These are phyloP conservation scores for Davidsoniella eucalypti DNA, from an alignment of 2,329 filamentous ascomycete genomes.

Conservation along the genomic window DNA sequence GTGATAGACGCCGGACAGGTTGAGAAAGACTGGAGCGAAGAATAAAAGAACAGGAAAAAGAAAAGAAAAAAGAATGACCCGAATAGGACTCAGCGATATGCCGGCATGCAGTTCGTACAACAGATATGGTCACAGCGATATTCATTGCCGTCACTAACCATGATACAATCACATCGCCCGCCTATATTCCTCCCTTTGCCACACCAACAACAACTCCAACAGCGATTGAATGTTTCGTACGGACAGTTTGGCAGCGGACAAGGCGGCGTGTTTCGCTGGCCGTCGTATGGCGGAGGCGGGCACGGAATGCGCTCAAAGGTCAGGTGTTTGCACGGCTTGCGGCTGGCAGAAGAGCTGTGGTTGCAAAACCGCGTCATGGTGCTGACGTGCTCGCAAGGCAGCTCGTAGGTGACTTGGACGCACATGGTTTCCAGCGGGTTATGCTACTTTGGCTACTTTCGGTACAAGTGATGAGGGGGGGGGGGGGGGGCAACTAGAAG, in stretches of 20 bases:
- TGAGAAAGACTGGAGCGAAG: neutral
- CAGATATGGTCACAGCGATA: slow-evolving; percentile 38
- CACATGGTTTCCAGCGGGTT: slow-evolving; percentile 24
- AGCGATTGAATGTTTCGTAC: slow-evolving; percentile 31
- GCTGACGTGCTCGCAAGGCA: slow-evolving; percentile 34
- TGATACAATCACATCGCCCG: slow-evolving; percentile 34
- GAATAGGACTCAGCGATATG: slow-evolving; percentile 18
- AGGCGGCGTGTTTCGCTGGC: slow-evolving; percentile 20
- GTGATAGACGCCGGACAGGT: neutral
- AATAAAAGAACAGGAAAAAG: neutral
- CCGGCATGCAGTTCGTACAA: slow-evolving; percentile 32
- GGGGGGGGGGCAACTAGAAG: no score
- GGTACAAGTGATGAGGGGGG: no score
- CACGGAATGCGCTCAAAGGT: slow-evolving; percentile 28
- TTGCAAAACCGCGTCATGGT: slow-evolving; percentile 29
- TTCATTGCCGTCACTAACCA: slow-evolving; percentile 33
- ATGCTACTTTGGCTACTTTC: no score
- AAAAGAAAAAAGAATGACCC: neutral
- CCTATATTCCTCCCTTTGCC: slow-evolving; percentile 34
- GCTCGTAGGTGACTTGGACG: slow-evolving; percentile 31
- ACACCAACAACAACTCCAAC: slow-evolving; percentile 41
- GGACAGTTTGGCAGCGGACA: slow-evolving; percentile 32
- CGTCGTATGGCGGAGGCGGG: slow-evolving; percentile 30
- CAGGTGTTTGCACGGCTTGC: slow-evolving; percentile 27
- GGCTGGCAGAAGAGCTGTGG: slow-evolving; percentile 21